Evolutionary conservation across 1,284 basidiomycete genomes (phyloP), one percentile per base, ranked within the genome.

Genomic region (Cryptococcus depauperatus): DNA sequence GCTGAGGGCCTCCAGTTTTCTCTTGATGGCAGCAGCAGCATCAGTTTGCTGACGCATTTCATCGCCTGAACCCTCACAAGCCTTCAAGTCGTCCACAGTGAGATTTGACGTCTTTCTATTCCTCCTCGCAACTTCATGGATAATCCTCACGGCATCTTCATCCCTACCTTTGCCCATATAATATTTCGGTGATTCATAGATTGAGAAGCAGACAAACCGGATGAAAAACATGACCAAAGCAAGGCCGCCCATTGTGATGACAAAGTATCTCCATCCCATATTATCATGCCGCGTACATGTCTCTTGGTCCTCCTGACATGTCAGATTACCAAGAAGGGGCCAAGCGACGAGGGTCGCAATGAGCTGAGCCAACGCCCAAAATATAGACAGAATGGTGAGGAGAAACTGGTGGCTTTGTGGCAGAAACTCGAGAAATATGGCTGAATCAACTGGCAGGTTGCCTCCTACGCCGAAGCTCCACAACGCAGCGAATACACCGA

Each of bases 301-400:
- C 6, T n/a, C 32, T 2, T 14, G n/a, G 16, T 38, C 41, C 13
- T 42, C 27, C 19, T 43, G 34, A 41, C 59, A 59, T 14, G 58
- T 53, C 30, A 50, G 37, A 41, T 56, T 45, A 16, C 59, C 62
- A 11, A 62, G 51, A 8, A 57, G 37, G 6, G 59, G 59, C 62
- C 60, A 62, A 2, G 61, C 61, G 34, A 62, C 47, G 10, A 61
- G 44, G 5, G 55, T 57, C 0, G 57, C 58, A 27, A 62, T 14
- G 10, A 62, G 50, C 44, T 62, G 60, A 0, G 80, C 81, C n/a
- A 81, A 57, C 5, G 78, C 77, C 81, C 81, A 83, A 74, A 79
- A 82, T 30, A 77, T 73, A 10, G 78, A 80, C 1, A 82, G 73
- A 21, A 82, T 68, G 0, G 80, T 82, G 30, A 83, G 67, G 21